phyloP scores from a whole-genome alignment of 345 rosid species.

The Gossypium arboreum region DNA sequence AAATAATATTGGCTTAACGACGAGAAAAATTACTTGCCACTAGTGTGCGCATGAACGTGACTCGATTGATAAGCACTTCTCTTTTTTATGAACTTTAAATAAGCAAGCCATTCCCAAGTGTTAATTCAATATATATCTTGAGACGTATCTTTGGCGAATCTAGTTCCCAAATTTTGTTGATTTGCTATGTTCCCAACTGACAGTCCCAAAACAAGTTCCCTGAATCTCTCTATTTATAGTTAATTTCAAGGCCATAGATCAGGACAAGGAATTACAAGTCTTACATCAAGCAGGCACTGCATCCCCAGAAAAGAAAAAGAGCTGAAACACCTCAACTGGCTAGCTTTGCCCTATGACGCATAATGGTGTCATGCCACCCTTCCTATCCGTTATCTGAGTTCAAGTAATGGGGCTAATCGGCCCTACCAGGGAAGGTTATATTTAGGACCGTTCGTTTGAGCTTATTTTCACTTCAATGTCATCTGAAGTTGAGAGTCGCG shows the following conservation, averaged over 20 bases:
- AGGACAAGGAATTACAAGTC: background rate
- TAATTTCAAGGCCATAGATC: background rate
- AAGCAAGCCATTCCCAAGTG: background rate
- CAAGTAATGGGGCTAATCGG: background rate
- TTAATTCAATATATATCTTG: background rate
- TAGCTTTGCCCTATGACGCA: background rate
- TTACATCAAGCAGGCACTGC: background rate
- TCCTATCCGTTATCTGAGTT: background rate
- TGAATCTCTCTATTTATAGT: background rate
- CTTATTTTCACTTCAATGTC: background rate
- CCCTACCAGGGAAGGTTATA: background rate
- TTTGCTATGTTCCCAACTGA: background rate
- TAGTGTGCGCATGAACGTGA: slow-evolving; percentile 19
- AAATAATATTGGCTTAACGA: background rate
- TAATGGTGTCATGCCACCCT: slow-evolving; percentile 10
- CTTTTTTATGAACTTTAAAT: background rate
- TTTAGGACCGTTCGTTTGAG: background rate
- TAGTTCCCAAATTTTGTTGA: background rate
- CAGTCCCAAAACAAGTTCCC: background rate
- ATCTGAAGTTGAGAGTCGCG: background rate
- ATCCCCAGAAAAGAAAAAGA: no score
- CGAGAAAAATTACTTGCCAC: slow-evolving; percentile 34
- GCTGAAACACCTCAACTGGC: background rate
- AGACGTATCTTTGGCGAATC: background rate
- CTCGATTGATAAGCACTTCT: slow-evolving; percentile 18